Percentiles rank a stretch among this genome's conserved stretches.
Evolutionary conservation across 805 yeast species (phyloP).

Genomic region (Starmerella sp.): DNA sequence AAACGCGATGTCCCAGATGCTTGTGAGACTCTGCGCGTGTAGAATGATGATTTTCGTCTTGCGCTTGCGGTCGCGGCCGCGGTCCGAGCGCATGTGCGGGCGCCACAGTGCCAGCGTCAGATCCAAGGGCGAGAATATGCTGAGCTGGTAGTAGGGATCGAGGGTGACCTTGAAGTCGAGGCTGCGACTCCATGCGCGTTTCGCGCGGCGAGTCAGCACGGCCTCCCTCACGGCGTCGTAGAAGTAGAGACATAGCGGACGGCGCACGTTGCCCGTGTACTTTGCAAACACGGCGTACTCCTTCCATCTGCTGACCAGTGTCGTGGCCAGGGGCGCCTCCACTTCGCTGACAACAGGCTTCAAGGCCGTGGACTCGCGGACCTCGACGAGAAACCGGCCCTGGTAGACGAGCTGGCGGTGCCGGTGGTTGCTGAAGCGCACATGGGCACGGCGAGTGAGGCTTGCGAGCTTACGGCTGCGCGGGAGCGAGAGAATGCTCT

Average conservation of each 20-base stretch:
- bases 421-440: not conserved
- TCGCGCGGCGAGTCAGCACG: slow-evolving; percentile 10
- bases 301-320: slow-evolving; percentile 62
- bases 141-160: slow-evolving; percentile 31
- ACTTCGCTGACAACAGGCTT: slow-evolving; percentile 24
- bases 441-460: not conserved
- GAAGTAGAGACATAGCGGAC: slow-evolving; percentile 52
- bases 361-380: slow-evolving; percentile 27
- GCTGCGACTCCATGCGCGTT: slow-evolving; percentile 18
- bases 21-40: slow-evolving; percentile 11
- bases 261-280: slow-evolving; percentile 40
- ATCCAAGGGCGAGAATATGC: slow-evolving; percentile 56
- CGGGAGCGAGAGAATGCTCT: not conserved
- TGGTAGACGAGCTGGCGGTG: slow-evolving; percentile 33
- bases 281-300: slow-evolving; percentile 67
- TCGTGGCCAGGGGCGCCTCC: slow-evolving; percentile 32
- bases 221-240: slow-evolving; percentile 39
- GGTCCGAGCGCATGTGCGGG: slow-evolving; percentile 3
- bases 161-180: slow-evolving; percentile 23
- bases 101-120: slow-evolving; percentile 50
- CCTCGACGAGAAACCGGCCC: slow-evolving; percentile 59
- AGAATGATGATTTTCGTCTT: slow-evolving; percentile 9
- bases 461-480: not conserved
- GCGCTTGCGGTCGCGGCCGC: not conserved
- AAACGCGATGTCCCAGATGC: slow-evolving; percentile 13